Base-by-base conservation (phyloP, 2,329 filamentous ascomycete species). In the Hymenotorrendiella dingleyae region DNA sequence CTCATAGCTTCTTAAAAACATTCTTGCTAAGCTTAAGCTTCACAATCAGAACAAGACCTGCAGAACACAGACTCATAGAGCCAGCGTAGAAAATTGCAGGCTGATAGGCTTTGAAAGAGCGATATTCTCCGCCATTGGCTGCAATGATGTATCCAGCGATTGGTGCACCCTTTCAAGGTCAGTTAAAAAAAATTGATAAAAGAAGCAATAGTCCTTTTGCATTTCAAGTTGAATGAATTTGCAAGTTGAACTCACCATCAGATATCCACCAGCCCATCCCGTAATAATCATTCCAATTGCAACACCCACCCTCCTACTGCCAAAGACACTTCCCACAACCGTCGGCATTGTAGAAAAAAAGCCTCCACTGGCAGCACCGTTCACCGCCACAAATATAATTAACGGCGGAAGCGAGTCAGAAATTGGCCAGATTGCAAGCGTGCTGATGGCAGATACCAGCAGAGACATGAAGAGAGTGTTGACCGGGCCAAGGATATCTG, bases 291-390 rank as follows among this genome's bases (percentile, higher is more conserved):
- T 80, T 4, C 74, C 70, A 71, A 82, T 77, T 0, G 73, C 76
- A 16, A 78, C 70, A 3, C 70, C 65, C 27, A 78, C 68, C 4
- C 73, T 64, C 1, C 67, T 68, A 3, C 68, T 74, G 1, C 76
- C 78, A 61, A 80, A 80, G 0, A 78, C 69, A 49, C 71, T 77
- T 0, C 73, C 71, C 0, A 82, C 73, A 2, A 78, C 77, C 0
- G 78, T 81, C 0, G 79, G 79, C 67, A 82, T 79, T 0, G 73
- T 74, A 1, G 73, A 71, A 54, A 83, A 82, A 63, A 82, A 82
- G 0, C 73, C 76, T 0, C 79, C 79, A 51, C 81, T 82, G 4
- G 73, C 69, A 27, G 71, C 62, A 0, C 79, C 79, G 48, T 81
- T 82, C 17, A 82, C 61, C 5, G 80, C 63, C 7, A 74, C 74